Base-by-base conservation (phyloP, 768 basidiomycete species). In the Leccinellum albellum region DNA sequence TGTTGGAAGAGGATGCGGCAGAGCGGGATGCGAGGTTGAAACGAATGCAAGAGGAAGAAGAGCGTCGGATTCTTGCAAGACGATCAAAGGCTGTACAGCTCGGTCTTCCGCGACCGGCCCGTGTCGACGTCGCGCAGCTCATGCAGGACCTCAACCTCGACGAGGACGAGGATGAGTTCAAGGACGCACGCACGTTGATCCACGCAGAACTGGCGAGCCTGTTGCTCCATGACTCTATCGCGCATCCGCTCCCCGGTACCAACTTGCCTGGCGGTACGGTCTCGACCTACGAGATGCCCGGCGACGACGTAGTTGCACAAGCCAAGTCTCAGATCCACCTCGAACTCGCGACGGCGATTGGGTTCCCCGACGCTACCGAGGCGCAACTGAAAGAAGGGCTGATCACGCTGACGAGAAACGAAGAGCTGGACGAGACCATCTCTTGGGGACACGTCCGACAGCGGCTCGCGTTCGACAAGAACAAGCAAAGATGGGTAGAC, bases 211-310 rank as follows among this genome's bases (percentile, higher is more conserved):
- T 98, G 49, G 87, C 83, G 4, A 76, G 79, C 40, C 79, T 99
- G 46, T 75, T 98, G 57, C 81, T 85, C 53, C 94, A 98, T 67
- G 97, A 99, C 71, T 82, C 94, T 6, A 84, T 98, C 55, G 81
- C 83, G 0, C 78, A 94, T 72, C 95, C 96, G 4, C 74, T 98
- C 14, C 92, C 95, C 10, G 97, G 97, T 3, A 94, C 94, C 10
- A 80, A 81, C 23, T 79, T 82, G 33, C 82, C 93, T 6, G 92
- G 94, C 6, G 81, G 85, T 13, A 83, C 85, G 0, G 75, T 78
- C 23, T 92, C 91, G 15, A 66, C 68, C 1, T 93, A 95, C 59
- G 78, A 79, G 26, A 79, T 85, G 23, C 92, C 96, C n/a, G 78
- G 81, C 21, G 94, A 98, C 68, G 85, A 85, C 1, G 81, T 82